Percentiles rank a stretch among this genome's conserved stretches.
These are phyloP conservation scores for Gracilaria gracilis DNA, from an alignment of 23 red algal species.

Conservation along the genomic window DNA sequence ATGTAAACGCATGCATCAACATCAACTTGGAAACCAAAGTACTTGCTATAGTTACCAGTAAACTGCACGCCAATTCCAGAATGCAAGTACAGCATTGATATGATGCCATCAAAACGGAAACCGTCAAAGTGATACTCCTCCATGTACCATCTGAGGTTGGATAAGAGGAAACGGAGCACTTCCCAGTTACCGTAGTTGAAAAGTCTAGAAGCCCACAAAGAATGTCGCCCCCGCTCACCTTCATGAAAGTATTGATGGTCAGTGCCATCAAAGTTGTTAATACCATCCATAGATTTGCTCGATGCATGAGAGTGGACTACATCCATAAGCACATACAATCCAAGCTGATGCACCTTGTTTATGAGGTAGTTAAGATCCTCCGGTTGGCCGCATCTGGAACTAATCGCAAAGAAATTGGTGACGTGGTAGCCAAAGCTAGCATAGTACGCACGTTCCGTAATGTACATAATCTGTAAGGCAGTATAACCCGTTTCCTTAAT, in stretches of 20 bases:
- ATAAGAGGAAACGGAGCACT: constrained; percentile 93
- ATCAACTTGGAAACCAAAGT: constrained; percentile 98
- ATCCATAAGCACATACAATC: constrained; percentile 95
- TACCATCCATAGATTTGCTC: constrained; percentile 94
- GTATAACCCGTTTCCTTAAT: constrained; percentile 94
- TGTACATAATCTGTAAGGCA: constrained; percentile 98
- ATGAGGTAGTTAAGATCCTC: constrained; percentile 96
- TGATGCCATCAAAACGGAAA: constrained; percentile 99
- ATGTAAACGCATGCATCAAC: constrained; percentile 98
- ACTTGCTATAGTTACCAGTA: constrained; percentile 88
- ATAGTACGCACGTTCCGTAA: constrained; percentile 99
- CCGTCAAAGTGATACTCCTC: constrained; percentile 99
- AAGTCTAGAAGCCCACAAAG: constrained; percentile 87
- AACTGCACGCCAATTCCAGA: constrained; percentile 92
- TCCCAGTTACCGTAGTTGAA: constrained; percentile 99
- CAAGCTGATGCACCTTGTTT: constrained; percentile 88
- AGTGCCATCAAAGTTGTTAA: constrained; percentile 97
- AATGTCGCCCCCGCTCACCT: constrained; percentile 90
- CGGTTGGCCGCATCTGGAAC: constrained; percentile 78
- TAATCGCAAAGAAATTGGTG: constrained; percentile 98
- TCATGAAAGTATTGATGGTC: constrained; percentile 98
- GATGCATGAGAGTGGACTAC: constrained; percentile 98
- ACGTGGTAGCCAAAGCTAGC: constrained; percentile 99
- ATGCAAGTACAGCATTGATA: constrained; percentile 95
- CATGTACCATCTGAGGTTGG: constrained; percentile 95